phyloP scores from a whole-genome alignment of 805 yeast genomes.

The Sungouiella blattae region DNA sequence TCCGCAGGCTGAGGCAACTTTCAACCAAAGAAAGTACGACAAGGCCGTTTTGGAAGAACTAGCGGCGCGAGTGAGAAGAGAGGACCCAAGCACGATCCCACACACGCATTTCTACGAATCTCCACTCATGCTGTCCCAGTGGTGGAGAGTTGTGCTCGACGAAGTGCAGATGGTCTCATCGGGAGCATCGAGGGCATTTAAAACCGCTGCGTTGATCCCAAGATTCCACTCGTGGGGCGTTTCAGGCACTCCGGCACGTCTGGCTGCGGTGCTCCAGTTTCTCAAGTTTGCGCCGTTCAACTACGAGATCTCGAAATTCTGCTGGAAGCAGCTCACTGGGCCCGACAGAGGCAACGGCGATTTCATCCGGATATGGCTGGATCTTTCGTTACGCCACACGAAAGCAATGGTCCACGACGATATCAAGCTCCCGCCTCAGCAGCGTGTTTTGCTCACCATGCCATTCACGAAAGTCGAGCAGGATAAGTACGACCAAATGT shows the following conservation, averaged over 20 bases:
- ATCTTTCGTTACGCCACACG: slow-evolving; percentile 71
- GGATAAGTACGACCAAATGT: slow-evolving; percentile 69
- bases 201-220: slow-evolving; percentile 75
- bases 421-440: slow-evolving; percentile 75
- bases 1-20: slow-evolving; percentile 4
- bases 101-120: slow-evolving; percentile 51
- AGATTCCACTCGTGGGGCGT: slow-evolving; percentile 95
- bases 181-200: slow-evolving; percentile 71
- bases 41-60: slow-evolving; percentile 10
- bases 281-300: slow-evolving; percentile 65
- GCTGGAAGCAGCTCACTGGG: slow-evolving; percentile 36
- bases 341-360: slow-evolving; percentile 17
- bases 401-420: slow-evolving; percentile 78
- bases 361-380: slow-evolving; percentile 46
- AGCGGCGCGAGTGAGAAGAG: slow-evolving; percentile 8
- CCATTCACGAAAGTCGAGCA: slow-evolving; percentile 83
- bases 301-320: slow-evolving; percentile 32
- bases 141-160: slow-evolving; percentile 87
- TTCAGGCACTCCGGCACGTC: slow-evolving; percentile 87
- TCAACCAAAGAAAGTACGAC: slow-evolving; percentile 13
- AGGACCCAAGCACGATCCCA: slow-evolving; percentile 8
- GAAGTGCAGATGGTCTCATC: slow-evolving; percentile 92
- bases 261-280: slow-evolving; percentile 68
- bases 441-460: slow-evolving; percentile 61
- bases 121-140: slow-evolving; percentile 76